phyloP scores from a whole-genome alignment of 768 basidiomycete genomes.

The Lentinus tigrinus region DNA sequence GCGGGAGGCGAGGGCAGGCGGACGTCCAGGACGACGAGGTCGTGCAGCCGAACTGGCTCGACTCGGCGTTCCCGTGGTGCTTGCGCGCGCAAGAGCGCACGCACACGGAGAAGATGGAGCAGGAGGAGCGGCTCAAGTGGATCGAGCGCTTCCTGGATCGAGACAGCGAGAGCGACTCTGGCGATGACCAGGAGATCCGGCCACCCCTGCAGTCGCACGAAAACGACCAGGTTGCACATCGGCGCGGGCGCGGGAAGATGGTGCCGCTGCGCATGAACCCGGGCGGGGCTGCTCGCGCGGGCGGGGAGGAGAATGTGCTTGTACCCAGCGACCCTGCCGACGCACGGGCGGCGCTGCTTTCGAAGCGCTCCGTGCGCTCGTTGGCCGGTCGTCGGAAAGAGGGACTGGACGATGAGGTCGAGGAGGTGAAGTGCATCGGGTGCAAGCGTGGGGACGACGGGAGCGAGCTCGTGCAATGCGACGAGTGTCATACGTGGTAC shows the following conservation, averaged over 20 bases:
- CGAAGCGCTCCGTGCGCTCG: slow-evolving; percentile 67
- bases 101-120: slow-evolving; percentile 50
- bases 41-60: slow-evolving; percentile 73
- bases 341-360: slow-evolving; percentile 68
- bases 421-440: slow-evolving; percentile 54
- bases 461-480: slow-evolving; percentile 79
- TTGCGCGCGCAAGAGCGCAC: slow-evolving; percentile 55
- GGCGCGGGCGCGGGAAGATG: slow-evolving; percentile 58
- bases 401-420: slow-evolving; percentile 37
- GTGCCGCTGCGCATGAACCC: slow-evolving; percentile 50
- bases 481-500: slow-evolving; percentile 78
- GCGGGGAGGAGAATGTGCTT: slow-evolving; percentile 29
- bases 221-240: slow-evolving; percentile 29
- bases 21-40: slow-evolving; percentile 24
- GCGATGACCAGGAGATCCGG: slow-evolving; percentile 33
- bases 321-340: slow-evolving; percentile 73
- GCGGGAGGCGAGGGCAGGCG: slow-evolving; percentile 1
- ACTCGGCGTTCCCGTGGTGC: slow-evolving; percentile 77
- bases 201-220: slow-evolving; percentile 30
- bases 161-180: slow-evolving; percentile 58
- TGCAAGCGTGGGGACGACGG: slow-evolving; percentile 70
- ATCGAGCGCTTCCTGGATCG: slow-evolving; percentile 74
- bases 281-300: slow-evolving; percentile 14
- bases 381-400: slow-evolving; percentile 50
- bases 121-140: slow-evolving; percentile 59